Conservation (phyloP, 2,329 filamentous ascomycete genomes). For the Clarireedia hainanense region DNA sequence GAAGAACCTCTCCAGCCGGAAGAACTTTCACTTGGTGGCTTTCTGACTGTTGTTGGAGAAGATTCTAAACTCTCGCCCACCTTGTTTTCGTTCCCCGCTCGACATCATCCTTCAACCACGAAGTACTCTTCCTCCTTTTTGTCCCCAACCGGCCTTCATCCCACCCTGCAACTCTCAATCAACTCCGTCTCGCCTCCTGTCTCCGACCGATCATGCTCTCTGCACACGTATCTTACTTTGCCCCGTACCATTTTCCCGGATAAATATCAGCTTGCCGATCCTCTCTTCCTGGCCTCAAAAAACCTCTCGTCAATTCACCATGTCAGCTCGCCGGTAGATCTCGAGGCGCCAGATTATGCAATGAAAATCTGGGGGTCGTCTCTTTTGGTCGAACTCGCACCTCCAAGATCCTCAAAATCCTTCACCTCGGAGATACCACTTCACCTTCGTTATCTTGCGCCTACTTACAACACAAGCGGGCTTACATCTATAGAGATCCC, state of each 20-base stretch:
- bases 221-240: slow-evolving; percentile 76
- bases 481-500: slow-evolving; percentile 54
- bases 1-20: slow-evolving; percentile 59
- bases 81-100: slow-evolving; percentile 75
- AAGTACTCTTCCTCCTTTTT: slow-evolving; percentile 58
- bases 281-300: slow-evolving; percentile 72
- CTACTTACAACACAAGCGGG: slow-evolving; percentile 41
- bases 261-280: slow-evolving; percentile 72
- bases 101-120: slow-evolving; percentile 54
- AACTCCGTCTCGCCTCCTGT: slow-evolving; percentile 42
- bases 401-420: slow-evolving; percentile 31
- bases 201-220: slow-evolving; percentile 51
- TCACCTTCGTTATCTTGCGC: slow-evolving; percentile 75
- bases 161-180: slow-evolving; percentile 64
- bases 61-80: slow-evolving; percentile 65
- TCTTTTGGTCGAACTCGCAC: slow-evolving; percentile 66
- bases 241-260: slow-evolving; percentile 79
- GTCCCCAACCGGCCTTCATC: slow-evolving; percentile 75
- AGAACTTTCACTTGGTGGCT: slow-evolving; percentile 71
- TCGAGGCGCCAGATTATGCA: slow-evolving; percentile 83
- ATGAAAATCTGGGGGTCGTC: slow-evolving; percentile 71
- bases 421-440: slow-evolving; percentile 70
- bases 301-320: slow-evolving; percentile 63
- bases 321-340: slow-evolving; percentile 70
- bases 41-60: slow-evolving; percentile 71